Conservation (phyloP, 2,329 filamentous ascomycete genomes). For the Tolypocladium tundrense region DNA sequence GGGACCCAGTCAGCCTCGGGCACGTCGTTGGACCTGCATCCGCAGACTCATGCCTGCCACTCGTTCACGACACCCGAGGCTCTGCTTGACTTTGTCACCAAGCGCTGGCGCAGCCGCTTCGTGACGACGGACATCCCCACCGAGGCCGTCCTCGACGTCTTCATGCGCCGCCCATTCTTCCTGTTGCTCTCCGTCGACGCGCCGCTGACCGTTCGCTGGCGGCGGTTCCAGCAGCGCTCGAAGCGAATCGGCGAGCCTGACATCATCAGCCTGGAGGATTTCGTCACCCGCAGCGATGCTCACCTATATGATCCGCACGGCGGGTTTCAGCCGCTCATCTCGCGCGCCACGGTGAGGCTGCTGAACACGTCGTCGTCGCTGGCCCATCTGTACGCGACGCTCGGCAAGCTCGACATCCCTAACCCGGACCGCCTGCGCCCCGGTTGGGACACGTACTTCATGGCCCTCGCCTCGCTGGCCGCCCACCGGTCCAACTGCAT, state of each 20-base stretch:
- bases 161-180: slow-evolving; percentile 80
- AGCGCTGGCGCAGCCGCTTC: slow-evolving; percentile 72
- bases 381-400: slow-evolving; percentile 58
- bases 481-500: slow-evolving; percentile 93
- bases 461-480: slow-evolving; percentile 88
- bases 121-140: slow-evolving; percentile 77
- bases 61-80: slow-evolving; percentile 52
- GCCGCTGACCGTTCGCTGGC: slow-evolving; percentile 74
- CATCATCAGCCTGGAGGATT: slow-evolving; percentile 40
- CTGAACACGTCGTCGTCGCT: slow-evolving; percentile 74
- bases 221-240: slow-evolving; percentile 49
- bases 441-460: slow-evolving; percentile 96
- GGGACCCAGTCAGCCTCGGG: slow-evolving; percentile 13
- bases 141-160: slow-evolving; percentile 61
- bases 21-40: slow-evolving; percentile 14
- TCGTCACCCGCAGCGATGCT: slow-evolving; percentile 52
- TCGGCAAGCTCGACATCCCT: slow-evolving; percentile 65
- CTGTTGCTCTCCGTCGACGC: slow-evolving; percentile 86
- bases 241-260: slow-evolving; percentile 10
- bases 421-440: slow-evolving; percentile 74
- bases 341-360: slow-evolving; percentile 72
- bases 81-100: slow-evolving; percentile 77
- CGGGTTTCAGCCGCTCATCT: slow-evolving; percentile 67
- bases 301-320: slow-evolving; percentile 60
- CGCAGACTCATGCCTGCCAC: slow-evolving; percentile 11